Evolutionary conservation across 495 filamentous ascomycete genomes (phyloP), one percentile per base, ranked within the genome.

Genomic region (Beverwykella pulmonaria): DNA sequence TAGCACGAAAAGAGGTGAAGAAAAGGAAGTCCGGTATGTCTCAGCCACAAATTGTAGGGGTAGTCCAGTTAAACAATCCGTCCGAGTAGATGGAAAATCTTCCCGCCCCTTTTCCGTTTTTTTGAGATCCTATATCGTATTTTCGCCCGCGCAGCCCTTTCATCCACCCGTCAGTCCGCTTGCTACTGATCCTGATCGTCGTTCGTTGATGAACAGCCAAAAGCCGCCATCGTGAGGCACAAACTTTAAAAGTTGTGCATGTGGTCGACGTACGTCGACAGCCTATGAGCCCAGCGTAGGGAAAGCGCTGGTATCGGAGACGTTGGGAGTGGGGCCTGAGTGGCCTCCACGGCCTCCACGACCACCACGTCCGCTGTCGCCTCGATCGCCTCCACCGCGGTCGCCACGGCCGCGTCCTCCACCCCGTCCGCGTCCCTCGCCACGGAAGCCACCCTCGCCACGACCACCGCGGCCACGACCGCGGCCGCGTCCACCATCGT

Each of bases 231-330:
- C 20, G 48, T 52, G 20, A 32, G 23, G 19, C 58, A 52, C 58
- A 34, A 36, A 52, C 44, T 57, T 48, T 14, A 19, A 25, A 14
- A 36, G 58, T 48, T 44, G 58, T 52, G 41, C 26, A 27, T 61
- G 44, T 63, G 3, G 39, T 58, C 44, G 62, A 65, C 53, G 26
- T 26, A 23, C 14, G 46, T 52, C 48, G 57, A 58, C 47, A 34
- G 14, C 34, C 58, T 75, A 71, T 71, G 63, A 59, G 48, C 90
- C 90, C 59, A 93, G 78, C 79, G 82, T 88, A 36, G 90, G 90
- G 84, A 93, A 93, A 53, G 88, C 88, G 66, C 74, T 82, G 74
- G 85, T 75, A 72, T 92, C 88, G 61, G 74, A 80, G 72, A 88
- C 76, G 79, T 90, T 87, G 80, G 81, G 44, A 26, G 53, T 57